Evolutionary conservation across 768 basidiomycete genomes (phyloP).

Genomic region (Dentipellis fragilis): DNA sequence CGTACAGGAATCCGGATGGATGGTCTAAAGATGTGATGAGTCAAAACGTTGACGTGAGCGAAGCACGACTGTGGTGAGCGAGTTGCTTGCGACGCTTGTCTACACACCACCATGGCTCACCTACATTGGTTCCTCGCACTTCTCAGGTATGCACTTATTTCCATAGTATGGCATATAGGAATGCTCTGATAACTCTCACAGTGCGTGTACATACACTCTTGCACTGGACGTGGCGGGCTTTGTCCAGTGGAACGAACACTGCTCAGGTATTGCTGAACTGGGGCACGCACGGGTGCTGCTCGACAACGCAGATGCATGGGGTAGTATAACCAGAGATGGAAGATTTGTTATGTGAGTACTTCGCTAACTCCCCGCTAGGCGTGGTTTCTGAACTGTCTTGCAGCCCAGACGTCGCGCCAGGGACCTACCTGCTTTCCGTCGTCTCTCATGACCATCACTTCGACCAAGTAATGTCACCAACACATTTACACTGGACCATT

Average conservation of each 20-base stretch:
- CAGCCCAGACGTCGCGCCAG: slow-evolving; percentile 60
- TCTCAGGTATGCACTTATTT: slow-evolving; percentile 10
- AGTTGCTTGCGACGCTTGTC: background rate
- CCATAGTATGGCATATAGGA: background rate
- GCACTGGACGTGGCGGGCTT: slow-evolving; percentile 53
- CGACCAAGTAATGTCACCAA: slow-evolving; percentile 43
- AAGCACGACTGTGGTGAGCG: too few species aligned
- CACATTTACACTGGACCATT: background rate
- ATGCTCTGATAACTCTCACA: background rate
- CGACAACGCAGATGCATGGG: slow-evolving; percentile 46
- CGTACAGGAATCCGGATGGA: background rate
- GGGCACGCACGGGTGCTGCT: slow-evolving; percentile 51
- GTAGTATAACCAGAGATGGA: slow-evolving; percentile 46
- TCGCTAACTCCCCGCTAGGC: background rate
- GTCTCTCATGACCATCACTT: slow-evolving; percentile 57
- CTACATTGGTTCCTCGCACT: slow-evolving; percentile 10
- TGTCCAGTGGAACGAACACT: slow-evolving; percentile 64
- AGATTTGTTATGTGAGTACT: slow-evolving; percentile 56
- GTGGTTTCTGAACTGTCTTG: slow-evolving; percentile 1
- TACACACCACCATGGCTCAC: background rate
- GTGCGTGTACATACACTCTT: slow-evolving; percentile 7
- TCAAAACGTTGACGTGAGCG: too few species aligned
- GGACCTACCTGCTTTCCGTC: slow-evolving; percentile 63
- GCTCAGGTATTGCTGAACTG: slow-evolving; percentile 30
- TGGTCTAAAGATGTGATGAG: background rate